Evolutionary conservation across 1,139 yeast species (phyloP).

Genomic region (Nadsonia starkeyi-henricii): DNA sequence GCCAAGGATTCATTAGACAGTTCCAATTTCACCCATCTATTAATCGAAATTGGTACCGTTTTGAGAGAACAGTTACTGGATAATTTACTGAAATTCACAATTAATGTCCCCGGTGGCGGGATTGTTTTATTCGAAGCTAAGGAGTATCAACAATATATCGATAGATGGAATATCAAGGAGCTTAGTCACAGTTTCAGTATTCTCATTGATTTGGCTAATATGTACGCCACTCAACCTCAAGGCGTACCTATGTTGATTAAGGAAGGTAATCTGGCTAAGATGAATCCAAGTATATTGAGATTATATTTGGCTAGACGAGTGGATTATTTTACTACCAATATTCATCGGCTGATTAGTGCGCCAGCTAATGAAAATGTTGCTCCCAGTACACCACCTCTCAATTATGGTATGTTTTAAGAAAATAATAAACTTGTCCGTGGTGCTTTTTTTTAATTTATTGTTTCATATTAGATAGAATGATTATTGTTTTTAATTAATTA

Average conservation of each 20-base stretch:
- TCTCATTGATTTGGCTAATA: conserved; percentile 68
- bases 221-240: conserved; percentile 68
- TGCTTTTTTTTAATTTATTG: no score
- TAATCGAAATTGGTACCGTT: conserved; percentile 46
- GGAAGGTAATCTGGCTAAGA: conserved; percentile 63
- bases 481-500: no score
- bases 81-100: conserved; percentile 65
- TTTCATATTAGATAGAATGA: no score
- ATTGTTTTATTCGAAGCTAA: conserved; percentile 76
- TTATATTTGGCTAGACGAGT: conserved; percentile 60
- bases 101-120: conserved; percentile 72
- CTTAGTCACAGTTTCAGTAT: conserved; percentile 58
- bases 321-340: conserved; percentile 43
- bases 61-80: conserved; percentile 48
- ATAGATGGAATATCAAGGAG: conserved; percentile 51
- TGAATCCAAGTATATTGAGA: conserved; percentile 53
- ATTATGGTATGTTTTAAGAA: no score
- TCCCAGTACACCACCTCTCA: neutral
- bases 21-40: conserved; percentile 38
- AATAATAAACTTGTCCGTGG: no score
- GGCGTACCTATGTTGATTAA: conserved; percentile 65
- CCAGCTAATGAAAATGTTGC: neutral
- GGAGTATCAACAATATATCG: conserved; percentile 60
- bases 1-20: conserved; percentile 32
- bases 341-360: conserved; percentile 30